These are phyloP conservation scores for Suaeda aralocaspica DNA, from an alignment of 148 eudicot genomes.

Conservation along the genomic window DNA sequence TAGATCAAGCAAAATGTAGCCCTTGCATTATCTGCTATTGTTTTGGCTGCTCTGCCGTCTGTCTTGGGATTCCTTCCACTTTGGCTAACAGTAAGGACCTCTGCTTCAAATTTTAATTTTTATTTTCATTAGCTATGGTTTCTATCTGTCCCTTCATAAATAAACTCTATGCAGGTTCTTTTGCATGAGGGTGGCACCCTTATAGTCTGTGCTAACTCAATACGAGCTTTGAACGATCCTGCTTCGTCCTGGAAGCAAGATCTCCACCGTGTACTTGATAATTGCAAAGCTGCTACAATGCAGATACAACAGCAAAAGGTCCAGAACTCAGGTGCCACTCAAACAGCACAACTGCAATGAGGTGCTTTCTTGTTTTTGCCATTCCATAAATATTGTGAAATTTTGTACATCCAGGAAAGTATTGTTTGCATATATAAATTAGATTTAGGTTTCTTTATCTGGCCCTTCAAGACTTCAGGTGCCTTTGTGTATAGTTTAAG, in stretches of 20 bases:
- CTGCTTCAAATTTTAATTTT: too few species aligned
- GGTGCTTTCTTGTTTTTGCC: conserved; percentile 23
- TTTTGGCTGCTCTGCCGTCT: conserved; percentile 84
- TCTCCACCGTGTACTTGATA: conserved; percentile 35
- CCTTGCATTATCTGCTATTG: conserved; percentile 77
- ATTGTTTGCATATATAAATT: conserved; percentile 5
- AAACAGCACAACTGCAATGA: conserved; percentile 43
- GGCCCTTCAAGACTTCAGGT: not conserved
- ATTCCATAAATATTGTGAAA: conserved; percentile 10
- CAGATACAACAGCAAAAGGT: conserved; percentile 16
- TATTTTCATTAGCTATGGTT: conserved; percentile 1
- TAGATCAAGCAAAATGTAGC: conserved; percentile 97
- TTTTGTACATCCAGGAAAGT: conserved; percentile 20
- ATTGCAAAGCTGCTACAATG: conserved; percentile 31
- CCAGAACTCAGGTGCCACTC: conserved; percentile 34
- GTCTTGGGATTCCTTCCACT: conserved; percentile 88
- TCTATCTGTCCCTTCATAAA: conserved; percentile 13
- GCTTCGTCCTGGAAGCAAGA: conserved; percentile 62
- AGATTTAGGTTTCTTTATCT: conserved; percentile 8
- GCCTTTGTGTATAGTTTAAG: conserved; percentile 17
- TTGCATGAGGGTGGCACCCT: conserved; percentile 96
- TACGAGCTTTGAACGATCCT: conserved; percentile 74
- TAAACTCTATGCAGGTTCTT: conserved; percentile 59
- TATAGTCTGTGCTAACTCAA: conserved; percentile 83
- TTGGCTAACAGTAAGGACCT: conserved; percentile 75